Evolutionary conservation across 306 rosid species (phyloP).

Genomic region (Begonia loranthoides): DNA sequence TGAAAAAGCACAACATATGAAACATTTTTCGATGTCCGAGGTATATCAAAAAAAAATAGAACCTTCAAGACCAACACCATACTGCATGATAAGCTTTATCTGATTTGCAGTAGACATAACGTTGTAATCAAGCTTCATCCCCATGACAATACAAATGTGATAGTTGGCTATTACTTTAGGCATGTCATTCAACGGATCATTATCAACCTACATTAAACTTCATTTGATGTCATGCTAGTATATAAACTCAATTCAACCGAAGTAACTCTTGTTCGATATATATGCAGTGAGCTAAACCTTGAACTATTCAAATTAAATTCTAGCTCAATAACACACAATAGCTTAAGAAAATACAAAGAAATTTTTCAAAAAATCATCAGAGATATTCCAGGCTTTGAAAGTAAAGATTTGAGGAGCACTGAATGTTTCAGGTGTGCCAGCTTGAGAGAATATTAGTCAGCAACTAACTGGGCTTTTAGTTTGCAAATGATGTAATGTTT

Average conservation of each 20-base stretch:
- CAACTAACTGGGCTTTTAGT: too few relatives aligned
- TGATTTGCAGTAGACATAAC: conserved; percentile 50
- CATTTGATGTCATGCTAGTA: conserved; percentile 5
- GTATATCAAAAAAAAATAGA: too few relatives aligned
- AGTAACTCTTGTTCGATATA: background rate
- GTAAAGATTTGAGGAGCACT: too few relatives aligned
- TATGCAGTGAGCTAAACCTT: background rate
- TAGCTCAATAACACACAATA: too few relatives aligned
- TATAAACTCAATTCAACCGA: background rate
- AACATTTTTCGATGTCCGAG: conserved; percentile 2
- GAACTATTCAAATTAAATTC: too few relatives aligned
- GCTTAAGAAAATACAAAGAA: background rate
- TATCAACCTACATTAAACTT: conserved; percentile 51
- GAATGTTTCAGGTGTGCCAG: too few relatives aligned
- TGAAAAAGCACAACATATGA: conserved; percentile 2
- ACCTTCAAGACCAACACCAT: conserved; percentile 93
- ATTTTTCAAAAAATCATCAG: background rate
- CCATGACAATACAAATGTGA: conserved; percentile 48
- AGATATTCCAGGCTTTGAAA: background rate
- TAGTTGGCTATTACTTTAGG: conserved; percentile 46
- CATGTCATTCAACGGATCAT: conserved; percentile 49
- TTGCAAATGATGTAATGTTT: too few relatives aligned
- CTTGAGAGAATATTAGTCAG: too few relatives aligned
- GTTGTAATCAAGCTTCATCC: conserved; percentile 46
- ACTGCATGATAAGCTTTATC: conserved; percentile 81